phyloP scores from a whole-genome alignment of 2,329 filamentous ascomycete genomes.

The Fusarium sp. region DNA sequence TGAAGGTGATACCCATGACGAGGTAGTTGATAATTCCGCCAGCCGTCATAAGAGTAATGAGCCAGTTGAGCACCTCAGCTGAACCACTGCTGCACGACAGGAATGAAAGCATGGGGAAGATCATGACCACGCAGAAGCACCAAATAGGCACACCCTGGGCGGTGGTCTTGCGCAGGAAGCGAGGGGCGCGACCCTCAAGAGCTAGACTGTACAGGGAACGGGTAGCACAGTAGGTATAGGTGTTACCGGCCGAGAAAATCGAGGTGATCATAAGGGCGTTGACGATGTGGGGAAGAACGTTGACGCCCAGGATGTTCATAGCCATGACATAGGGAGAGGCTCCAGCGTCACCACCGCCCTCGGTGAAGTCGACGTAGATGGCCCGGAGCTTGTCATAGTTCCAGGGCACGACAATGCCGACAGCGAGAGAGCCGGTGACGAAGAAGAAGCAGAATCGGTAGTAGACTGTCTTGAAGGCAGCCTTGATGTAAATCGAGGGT shows the following conservation, averaged over 20 bases:
- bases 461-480: constrained; percentile 76
- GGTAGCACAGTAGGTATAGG: constrained; percentile 60
- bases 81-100: constrained; percentile 59
- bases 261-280: constrained; percentile 60
- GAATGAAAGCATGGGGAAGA: constrained; percentile 62
- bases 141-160: constrained; percentile 68
- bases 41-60: constrained; percentile 64
- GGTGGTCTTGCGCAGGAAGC: constrained; percentile 65
- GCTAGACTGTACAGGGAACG: constrained; percentile 61
- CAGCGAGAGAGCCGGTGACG: constrained; percentile 69
- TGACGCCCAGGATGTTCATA: constrained; percentile 62
- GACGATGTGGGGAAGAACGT: constrained; percentile 63
- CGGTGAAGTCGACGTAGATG: constrained; percentile 52
- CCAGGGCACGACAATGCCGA: constrained; percentile 71
- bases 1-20: constrained; percentile 57
- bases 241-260: constrained; percentile 59
- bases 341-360: constrained; percentile 56
- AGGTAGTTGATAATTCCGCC: constrained; percentile 69
- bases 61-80: constrained; percentile 60
- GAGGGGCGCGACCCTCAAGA: constrained; percentile 57
- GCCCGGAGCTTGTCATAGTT: constrained; percentile 65
- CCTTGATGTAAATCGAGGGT: constrained; percentile 68
- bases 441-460: constrained; percentile 76
- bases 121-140: constrained; percentile 62
- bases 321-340: constrained; percentile 70